phyloP scores from a whole-genome alignment of 139 green algal genomes.

The Gonium pectorale region DNA sequence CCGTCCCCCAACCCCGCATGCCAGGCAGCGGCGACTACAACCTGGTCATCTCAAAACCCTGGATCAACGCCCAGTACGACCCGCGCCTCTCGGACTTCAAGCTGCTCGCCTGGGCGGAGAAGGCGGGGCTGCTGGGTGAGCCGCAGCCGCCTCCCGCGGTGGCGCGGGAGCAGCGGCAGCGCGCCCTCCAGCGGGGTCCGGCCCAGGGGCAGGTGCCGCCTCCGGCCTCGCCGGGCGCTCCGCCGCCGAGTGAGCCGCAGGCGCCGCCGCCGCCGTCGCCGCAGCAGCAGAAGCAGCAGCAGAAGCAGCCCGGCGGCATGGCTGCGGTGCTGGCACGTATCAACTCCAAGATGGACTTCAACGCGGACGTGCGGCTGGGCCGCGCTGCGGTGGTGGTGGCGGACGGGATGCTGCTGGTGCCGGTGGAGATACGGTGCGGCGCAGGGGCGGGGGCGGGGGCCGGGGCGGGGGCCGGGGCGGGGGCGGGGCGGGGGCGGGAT shows the following conservation, averaged over 20 bases:
- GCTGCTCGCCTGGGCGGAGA: constrained; percentile 7
- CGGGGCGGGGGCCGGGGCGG: not conserved
- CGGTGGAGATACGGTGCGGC: constrained; percentile 45
- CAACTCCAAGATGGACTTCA: constrained; percentile 40
- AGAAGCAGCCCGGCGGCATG: not conserved
- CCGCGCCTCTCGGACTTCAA: constrained; percentile 13
- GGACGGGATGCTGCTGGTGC: constrained; percentile 49
- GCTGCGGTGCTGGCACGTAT: constrained; percentile 24
- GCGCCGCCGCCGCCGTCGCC: not conserved
- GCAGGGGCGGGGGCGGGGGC: not conserved
- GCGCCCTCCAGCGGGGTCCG: too few species aligned
- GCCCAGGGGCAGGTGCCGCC: too few species aligned
- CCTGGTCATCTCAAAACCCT: constrained; percentile 25
- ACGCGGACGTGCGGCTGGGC: constrained; percentile 42
- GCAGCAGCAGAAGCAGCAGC: not conserved
- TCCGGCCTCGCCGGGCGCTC: too few species aligned
- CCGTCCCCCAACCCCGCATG: too few species aligned
- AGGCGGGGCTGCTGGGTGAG: constrained; percentile 13
- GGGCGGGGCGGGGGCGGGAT: not conserved
- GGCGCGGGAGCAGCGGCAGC: not conserved
- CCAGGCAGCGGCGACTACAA: constrained; percentile 18
- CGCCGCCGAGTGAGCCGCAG: not conserved
- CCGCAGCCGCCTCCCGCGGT: not conserved
- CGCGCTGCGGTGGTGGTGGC: constrained; percentile 36
- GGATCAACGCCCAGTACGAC: constrained; percentile 42